Base-by-base conservation (phyloP, 208 protist species). In the Leishmania gerbilli region DNA sequence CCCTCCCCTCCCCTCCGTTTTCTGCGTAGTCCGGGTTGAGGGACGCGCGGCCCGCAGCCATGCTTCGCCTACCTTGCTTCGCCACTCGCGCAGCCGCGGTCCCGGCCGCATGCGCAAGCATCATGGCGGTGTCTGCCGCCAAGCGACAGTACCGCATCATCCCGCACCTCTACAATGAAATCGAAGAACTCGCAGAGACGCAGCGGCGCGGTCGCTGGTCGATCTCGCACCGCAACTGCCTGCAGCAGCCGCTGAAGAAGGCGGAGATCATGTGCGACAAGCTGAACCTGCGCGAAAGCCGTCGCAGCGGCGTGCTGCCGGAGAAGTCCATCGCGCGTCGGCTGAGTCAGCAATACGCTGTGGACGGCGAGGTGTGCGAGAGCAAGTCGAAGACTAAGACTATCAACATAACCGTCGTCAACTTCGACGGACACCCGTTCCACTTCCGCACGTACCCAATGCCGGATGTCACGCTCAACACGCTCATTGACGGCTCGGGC, bases 401-500 rank as follows among this genome's bases (percentile, higher is more conserved):
- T n/a, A 96, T 98, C 74, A 96, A 94, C 87, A 89, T 98, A 76
- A 97, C 95, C 2, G 89, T 98, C 51, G 78, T 98, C 37, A 88
- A 88, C 68, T 96, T 98, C 65, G 95, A 96, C 67, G 95, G 95
- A 17, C 95, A 98, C 77, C 95, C 95, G 37, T 98, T 95, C 68
- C 92, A 97, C 87, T 96, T 98, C 79, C 91, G 95, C 53, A 79
- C 86, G 42, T 95, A 95, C 77, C 90, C 95, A n/a, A 96, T 96
- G 93, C 93, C 95, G 15, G 95, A 98, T 74, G 92, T 98, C 55
- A 97, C 95, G 55, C 92, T 96, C 60, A 98, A 98, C 82, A 96
- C 88, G 9, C 86, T 98, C 17, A 98, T 98, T 76, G 95, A 98
- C 79, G 95, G 92, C 83, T 95, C 91, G 3, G 95, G 95, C 58